Percentiles rank a stretch among this genome's conserved stretches.
phyloP scores from a whole-genome alignment of 441 rosid genomes.

The Rhodomyrtus psidioides region DNA sequence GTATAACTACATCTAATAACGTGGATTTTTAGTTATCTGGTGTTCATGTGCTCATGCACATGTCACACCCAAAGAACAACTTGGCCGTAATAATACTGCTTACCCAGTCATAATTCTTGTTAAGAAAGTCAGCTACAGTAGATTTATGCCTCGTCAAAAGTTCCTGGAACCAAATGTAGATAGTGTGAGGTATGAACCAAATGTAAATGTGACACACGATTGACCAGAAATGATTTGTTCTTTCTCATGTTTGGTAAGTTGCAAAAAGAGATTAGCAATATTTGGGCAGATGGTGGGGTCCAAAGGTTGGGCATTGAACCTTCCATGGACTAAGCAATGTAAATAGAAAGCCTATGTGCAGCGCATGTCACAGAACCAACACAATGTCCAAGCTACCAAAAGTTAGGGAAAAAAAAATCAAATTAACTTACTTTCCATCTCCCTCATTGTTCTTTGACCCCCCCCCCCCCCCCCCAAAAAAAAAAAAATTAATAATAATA shows the following conservation, averaged over 20 bases:
- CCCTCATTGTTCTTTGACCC: not conserved
- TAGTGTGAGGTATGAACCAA: not conserved
- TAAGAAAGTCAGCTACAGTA: constrained; percentile 18
- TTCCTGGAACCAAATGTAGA: constrained; percentile 8
- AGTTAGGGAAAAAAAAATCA: not conserved
- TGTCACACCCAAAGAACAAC: not conserved
- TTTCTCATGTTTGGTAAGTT: not conserved
- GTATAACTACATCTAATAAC: not conserved
- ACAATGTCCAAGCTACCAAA: not conserved
- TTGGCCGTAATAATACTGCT: not conserved
- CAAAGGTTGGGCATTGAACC: not conserved
- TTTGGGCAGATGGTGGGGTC: not conserved
- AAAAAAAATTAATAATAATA: too few species aligned
- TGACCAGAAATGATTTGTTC: not conserved
- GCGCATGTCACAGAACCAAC: not conserved
- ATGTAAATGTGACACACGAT: not conserved
- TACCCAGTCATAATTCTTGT: constrained; percentile 19
- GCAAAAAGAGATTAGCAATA: not conserved
- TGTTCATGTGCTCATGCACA: not conserved
- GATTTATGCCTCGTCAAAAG: constrained; percentile 21
- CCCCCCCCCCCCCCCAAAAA: too few species aligned
- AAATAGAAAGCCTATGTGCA: not conserved
- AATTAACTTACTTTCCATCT: not conserved
- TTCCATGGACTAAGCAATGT: not conserved
- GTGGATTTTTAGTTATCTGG: not conserved